Evolutionary conservation across 2,329 filamentous ascomycete species (phyloP).

Genomic region (Trichoderma sp.): DNA sequence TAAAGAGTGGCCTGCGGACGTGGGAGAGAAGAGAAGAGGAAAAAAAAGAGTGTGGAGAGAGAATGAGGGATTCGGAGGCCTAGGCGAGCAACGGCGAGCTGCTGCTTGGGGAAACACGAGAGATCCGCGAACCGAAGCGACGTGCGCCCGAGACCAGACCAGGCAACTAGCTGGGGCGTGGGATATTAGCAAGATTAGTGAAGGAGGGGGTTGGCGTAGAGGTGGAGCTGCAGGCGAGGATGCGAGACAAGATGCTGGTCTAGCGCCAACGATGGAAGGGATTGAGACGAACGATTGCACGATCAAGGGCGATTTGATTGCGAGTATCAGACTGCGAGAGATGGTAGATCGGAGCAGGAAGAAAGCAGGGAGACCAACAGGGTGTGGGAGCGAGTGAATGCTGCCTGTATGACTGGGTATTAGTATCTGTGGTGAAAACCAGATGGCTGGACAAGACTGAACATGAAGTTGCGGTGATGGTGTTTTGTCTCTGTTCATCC

Average conservation of each 20-base stretch:
- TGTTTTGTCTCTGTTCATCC: conserved; percentile 1
- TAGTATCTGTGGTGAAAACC: not conserved
- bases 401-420: conserved; percentile 1
- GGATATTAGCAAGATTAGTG: conserved; percentile 18
- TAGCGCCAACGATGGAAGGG: conserved; percentile 14
- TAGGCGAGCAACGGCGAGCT: conserved; percentile 10
- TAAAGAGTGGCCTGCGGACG: conserved; percentile 9
- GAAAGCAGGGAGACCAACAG: not conserved
- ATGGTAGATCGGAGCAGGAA: not conserved
- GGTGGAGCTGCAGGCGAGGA: conserved; percentile 24
- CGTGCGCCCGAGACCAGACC: not conserved
- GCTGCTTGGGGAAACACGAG: conserved; percentile 23
- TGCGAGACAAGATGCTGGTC: conserved; percentile 26
- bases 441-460: conserved; percentile 3
- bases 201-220: conserved; percentile 17
- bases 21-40: not conserved
- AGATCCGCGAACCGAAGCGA: conserved; percentile 20
- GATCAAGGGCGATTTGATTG: not conserved
- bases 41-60: not conserved
- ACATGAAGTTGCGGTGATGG: conserved; percentile 25
- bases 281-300: not conserved
- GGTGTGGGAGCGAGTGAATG: not conserved
- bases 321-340: not conserved
- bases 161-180: conserved; percentile 14
- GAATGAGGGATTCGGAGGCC: not conserved